These are phyloP conservation scores for Cutaneotrichosporon cyanovorans DNA, from an alignment of 1,284 basidiomycete species.

Conservation along the genomic window DNA sequence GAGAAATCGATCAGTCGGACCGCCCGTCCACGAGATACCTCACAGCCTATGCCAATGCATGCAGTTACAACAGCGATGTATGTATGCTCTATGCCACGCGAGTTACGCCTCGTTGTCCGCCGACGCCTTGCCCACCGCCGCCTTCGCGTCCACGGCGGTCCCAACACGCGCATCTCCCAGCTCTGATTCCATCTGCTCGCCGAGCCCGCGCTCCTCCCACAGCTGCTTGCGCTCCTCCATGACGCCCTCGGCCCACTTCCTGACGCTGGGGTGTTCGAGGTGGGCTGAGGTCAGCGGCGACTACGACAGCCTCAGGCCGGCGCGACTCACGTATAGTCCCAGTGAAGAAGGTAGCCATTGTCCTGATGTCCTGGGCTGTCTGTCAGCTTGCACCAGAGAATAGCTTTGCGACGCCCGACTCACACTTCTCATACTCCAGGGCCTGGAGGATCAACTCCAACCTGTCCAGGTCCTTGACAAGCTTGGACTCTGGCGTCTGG, in stretches of 20 bases:
- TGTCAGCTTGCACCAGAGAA: slow-evolving; percentile 5
- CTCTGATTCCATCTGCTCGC: slow-evolving; percentile 29
- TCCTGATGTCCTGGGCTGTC: slow-evolving; percentile 39
- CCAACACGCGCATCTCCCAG: slow-evolving; percentile 25
- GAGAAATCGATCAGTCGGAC: no score
- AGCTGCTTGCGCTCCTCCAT: slow-evolving; percentile 51
- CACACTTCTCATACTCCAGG: slow-evolving; percentile 51
- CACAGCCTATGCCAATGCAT: no score
- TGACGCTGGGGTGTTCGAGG: slow-evolving; percentile 68
- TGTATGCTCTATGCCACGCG: no score
- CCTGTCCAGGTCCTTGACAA: slow-evolving; percentile 91
- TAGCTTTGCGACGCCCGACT: slow-evolving; percentile 18
- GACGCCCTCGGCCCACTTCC: slow-evolving; percentile 63
- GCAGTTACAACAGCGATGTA: no score
- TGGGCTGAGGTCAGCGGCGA: slow-evolving; percentile 23
- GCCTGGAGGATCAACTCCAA: slow-evolving; percentile 78
- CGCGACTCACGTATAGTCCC: slow-evolving; percentile 38
- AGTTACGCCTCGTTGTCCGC: no score
- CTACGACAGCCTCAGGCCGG: no score
- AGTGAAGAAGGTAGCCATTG: slow-evolving; percentile 41
- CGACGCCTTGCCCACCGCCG: no score
- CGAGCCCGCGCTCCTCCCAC: slow-evolving; percentile 35
- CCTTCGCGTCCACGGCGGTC: slow-evolving; percentile 3
- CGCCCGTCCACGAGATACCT: no score
- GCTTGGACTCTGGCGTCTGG: slow-evolving; percentile 69